Base-by-base conservation (phyloP, 805 yeast species). In the Candida rishiriensis region DNA sequence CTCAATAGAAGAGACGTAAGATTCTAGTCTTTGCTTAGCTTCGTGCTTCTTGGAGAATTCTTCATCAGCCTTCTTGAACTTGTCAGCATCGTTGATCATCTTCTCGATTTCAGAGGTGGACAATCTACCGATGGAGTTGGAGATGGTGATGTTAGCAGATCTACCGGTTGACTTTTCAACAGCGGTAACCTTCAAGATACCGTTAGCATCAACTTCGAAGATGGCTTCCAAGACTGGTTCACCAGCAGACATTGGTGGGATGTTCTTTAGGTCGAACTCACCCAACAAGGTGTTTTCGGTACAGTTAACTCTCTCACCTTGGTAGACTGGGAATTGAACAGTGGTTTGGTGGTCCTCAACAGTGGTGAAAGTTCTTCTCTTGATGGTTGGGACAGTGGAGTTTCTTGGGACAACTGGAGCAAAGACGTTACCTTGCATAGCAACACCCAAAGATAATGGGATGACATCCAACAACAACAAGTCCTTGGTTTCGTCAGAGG, bases 281-380 rank as follows among this genome's bases (percentile, higher is more conserved):
- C 98, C 99, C 71, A 91, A 85, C 66, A 85, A 79, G 69, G 96
- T 88, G 88, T 91, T 91, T 79, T 91, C 98, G 68, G 85, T 76
- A 73, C 96, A 89, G 89, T 89, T 86, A 65, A 91, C 95, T 81
- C 99, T 93, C 82, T 91, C 99, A 84, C 99, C 99, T 81, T 91
- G 97, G 83, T 85, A 91, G 58, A 91, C 98, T 74, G 96, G 97
- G 86, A 91, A 89, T 75, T 88, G 93, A 57, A 91, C 98, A 60
- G 96, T 88, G 67, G 98, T 91, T 79, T 91, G 99, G 81, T 88
- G 88, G 81, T 91, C 99, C 63, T 86, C 96, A 66, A 88, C 95
- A 60, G 99, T 91, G 69, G 99, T 89, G 88, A 91, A 91, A 61
- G 96, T 91, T 80, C 96, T 89, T 70, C 96, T 85, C 86, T 91